phyloP scores from a whole-genome alignment of 2,329 filamentous ascomycete genomes.

The Hymenoscyphus scutula region DNA sequence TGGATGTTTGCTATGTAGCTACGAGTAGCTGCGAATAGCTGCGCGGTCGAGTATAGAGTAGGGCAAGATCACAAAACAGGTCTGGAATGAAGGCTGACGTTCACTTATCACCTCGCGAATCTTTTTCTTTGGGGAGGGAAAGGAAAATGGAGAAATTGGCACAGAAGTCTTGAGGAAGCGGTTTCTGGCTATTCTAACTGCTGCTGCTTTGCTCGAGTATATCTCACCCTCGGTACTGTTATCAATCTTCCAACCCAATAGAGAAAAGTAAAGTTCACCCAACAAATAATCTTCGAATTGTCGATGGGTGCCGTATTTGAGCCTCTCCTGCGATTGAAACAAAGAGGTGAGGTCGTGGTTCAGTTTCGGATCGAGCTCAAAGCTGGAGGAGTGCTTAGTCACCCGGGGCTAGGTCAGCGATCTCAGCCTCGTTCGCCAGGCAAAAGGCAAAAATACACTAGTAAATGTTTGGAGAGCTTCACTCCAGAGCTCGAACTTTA shows the following conservation, averaged over 20 bases:
- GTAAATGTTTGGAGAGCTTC: conserved; percentile 20
- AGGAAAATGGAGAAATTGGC: conserved; percentile 31
- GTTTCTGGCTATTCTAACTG: conserved; percentile 39
- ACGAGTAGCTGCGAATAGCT: background rate
- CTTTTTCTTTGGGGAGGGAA: conserved; percentile 12
- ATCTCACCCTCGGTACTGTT: background rate
- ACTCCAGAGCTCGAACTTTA: background rate
- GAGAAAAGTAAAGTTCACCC: background rate
- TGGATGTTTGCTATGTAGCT: background rate
- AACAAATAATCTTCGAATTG: conserved; percentile 10
- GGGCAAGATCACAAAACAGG: conserved; percentile 23
- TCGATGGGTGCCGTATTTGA: background rate
- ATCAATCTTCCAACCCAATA: background rate
- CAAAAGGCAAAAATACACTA: conserved; percentile 25
- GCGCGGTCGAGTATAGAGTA: conserved; percentile 7
- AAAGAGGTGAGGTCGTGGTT: conserved; percentile 13
- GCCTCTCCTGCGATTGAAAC: background rate
- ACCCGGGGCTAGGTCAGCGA: background rate
- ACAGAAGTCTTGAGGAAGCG: conserved; percentile 37
- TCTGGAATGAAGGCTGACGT: conserved; percentile 29
- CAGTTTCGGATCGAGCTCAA: background rate
- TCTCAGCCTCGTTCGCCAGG: background rate
- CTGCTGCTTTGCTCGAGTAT: conserved; percentile 15
- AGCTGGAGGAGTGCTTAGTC: conserved; percentile 10
- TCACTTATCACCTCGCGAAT: conserved; percentile 33